phyloP scores from a whole-genome alignment of 2,329 filamentous ascomycete genomes.

The Colletotrichum musae region DNA sequence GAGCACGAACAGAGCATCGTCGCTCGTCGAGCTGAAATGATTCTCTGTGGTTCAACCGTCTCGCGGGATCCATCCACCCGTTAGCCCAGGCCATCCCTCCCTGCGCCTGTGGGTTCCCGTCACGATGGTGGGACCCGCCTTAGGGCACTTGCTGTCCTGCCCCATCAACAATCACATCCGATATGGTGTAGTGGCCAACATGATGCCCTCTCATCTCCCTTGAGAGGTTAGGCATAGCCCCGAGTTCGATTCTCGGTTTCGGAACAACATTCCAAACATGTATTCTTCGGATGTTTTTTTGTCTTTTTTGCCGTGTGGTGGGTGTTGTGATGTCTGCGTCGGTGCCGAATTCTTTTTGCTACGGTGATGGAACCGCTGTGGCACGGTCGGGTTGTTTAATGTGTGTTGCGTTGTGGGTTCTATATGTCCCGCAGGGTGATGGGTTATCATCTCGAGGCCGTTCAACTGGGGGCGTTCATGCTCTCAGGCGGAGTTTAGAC shows the following conservation, averaged over 20 bases:
- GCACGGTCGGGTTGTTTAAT: too few species aligned
- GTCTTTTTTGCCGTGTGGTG: neutral
- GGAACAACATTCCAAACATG: neutral
- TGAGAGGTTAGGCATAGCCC: slow-evolving; percentile 31
- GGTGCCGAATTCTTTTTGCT: too few species aligned
- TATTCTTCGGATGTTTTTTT: neutral
- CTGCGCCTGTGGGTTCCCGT: neutral
- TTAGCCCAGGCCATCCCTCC: too few species aligned
- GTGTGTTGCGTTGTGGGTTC: too few species aligned
- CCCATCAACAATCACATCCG: neutral
- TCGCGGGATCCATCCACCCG: too few species aligned
- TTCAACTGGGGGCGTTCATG: too few species aligned
- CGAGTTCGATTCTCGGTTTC: slow-evolving; percentile 38
- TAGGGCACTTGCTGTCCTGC: accelerated
- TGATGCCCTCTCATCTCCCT: slow-evolving; percentile 27
- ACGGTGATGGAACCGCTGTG: too few species aligned
- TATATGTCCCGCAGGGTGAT: too few species aligned
- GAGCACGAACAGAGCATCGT: neutral
- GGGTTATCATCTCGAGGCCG: too few species aligned
- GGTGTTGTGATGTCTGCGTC: neutral
- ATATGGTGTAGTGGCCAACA: slow-evolving; percentile 40
- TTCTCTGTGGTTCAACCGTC: too few species aligned
- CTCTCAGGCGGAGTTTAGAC: too few species aligned
- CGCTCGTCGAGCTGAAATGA: too few species aligned
- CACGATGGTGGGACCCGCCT: neutral